Base-by-base conservation (phyloP, 2,329 filamentous ascomycete species). In the Fusarium nematophilum region DNA sequence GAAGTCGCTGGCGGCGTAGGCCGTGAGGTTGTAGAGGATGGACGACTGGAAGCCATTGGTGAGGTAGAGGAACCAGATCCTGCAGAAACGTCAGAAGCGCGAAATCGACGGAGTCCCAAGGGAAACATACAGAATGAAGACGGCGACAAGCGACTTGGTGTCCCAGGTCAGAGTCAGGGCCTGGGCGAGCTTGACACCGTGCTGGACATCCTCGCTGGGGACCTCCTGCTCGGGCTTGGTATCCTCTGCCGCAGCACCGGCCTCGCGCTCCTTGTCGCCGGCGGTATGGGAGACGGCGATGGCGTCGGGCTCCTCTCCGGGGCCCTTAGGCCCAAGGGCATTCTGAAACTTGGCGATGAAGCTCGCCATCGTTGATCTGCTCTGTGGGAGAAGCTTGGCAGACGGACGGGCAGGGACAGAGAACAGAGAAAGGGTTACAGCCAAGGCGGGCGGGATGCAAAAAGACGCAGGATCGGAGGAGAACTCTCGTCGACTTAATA, bases 1-100 rank as follows among this genome's bases (percentile, higher is more conserved):
- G 56, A 82, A 88, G 17, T 75, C 77, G 65, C 80, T 84, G n/a
- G 81, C 81, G 13, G 79, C 77, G 56, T 76, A 85, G 4, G 81
- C 76, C 5, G 72, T 68, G 51, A 84, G 58, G 59, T 73, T 81
- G 43, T 52, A 53, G 3, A 76, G 62, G 49, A 83, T 78, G 25
- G 76, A 74, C 7, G 73, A 73, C 56, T 81, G 78, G 43, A 84
- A 75, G 5, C 78, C 80, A 40, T 84, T 82, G 66, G 81, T 77
- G 34, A 85, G 78, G 68, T 81, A 81, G 39, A 85, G 73, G 3
- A 83, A 59, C 70, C 78, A 85, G 57, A 85, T 73, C 9, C 71
- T 73, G 27, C 29, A 13, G 30, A 42, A 4, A 8, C 13, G 29
- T 31, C n/a, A 31, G 29, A 31, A 36, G 9, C 15, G 33, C n/a